These are phyloP conservation scores for Pelargonium nanum DNA, from an alignment of 345 rosid species.

Conservation along the genomic window DNA sequence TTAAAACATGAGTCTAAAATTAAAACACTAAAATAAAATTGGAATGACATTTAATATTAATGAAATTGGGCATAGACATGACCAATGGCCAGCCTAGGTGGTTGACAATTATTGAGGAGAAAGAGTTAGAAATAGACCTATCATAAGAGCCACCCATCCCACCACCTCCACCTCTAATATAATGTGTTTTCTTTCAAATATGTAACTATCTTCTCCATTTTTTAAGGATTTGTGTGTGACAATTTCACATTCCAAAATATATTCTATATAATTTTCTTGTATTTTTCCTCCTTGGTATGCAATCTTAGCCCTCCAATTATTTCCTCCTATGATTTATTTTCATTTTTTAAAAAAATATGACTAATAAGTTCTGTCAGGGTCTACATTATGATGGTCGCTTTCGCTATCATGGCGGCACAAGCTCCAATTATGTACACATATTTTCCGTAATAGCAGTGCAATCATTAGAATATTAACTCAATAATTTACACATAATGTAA, in stretches of 20 bases:
- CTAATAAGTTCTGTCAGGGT: background rate
- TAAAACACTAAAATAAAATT: background rate
- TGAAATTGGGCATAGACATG: conserved; percentile 15
- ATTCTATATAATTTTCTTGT: too few species aligned
- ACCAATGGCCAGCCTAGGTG: conserved; percentile 15
- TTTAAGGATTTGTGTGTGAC: too few species aligned
- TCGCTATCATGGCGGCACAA: background rate
- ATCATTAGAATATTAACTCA: too few species aligned
- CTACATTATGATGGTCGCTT: background rate
- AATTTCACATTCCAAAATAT: too few species aligned
- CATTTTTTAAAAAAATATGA: background rate
- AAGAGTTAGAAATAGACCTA: conserved; percentile 33
- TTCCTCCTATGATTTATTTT: background rate
- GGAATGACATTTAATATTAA: too few species aligned
- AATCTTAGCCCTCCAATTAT: background rate
- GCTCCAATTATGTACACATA: background rate
- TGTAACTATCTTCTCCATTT: conserved; percentile 16
- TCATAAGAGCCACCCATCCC: conserved; percentile 14
- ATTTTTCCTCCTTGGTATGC: too few species aligned
- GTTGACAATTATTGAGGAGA: conserved; percentile 35
- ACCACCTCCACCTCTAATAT: conserved; percentile 10
- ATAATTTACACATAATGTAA: background rate
- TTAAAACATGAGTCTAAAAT: too few species aligned
- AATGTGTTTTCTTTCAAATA: too few species aligned
- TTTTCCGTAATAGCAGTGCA: too few species aligned